Evolutionary conservation across 2,329 filamentous ascomycete species (phyloP).

Genomic region (Fusarium metavorans): DNA sequence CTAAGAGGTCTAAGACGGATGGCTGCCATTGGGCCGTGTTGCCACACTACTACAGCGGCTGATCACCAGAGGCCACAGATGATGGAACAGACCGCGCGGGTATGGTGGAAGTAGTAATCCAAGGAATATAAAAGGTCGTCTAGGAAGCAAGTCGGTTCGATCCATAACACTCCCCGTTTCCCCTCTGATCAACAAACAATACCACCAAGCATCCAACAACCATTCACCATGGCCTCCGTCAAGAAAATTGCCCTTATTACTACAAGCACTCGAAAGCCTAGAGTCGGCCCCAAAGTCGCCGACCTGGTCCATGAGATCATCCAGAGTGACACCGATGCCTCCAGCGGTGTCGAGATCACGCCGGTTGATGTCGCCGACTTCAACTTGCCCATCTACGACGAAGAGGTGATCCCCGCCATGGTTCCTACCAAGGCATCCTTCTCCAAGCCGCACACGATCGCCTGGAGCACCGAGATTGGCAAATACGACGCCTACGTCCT

Average conservation of each 20-base stretch:
- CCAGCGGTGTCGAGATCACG: constrained; percentile 3
- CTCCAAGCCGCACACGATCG: constrained; percentile 55
- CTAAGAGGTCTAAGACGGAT: background rate
- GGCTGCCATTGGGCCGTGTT: background rate
- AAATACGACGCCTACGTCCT: constrained; percentile 61
- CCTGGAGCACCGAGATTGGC: constrained; percentile 59
- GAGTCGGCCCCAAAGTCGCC: constrained; percentile 19
- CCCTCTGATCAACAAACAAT: background rate
- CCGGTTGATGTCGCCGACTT: constrained; percentile 29
- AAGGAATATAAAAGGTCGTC: background rate
- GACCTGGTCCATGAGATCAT: constrained; percentile 17
- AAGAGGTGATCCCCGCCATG: constrained; percentile 54
- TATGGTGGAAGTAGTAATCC: background rate
- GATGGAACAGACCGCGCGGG: background rate
- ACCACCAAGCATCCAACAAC: background rate
- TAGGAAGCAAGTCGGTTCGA: background rate
- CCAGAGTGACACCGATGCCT: background rate
- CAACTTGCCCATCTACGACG: constrained; percentile 59
- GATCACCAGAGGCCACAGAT: background rate
- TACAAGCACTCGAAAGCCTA: constrained; percentile 15
- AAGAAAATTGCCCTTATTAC: constrained; percentile 31
- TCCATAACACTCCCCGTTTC: background rate
- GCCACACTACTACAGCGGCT: background rate
- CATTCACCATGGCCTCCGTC: background rate
- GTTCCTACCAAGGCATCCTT: constrained; percentile 52